phyloP scores from a whole-genome alignment of 352 stramenopile species.

The Pilasporangium apinafurcum region DNA sequence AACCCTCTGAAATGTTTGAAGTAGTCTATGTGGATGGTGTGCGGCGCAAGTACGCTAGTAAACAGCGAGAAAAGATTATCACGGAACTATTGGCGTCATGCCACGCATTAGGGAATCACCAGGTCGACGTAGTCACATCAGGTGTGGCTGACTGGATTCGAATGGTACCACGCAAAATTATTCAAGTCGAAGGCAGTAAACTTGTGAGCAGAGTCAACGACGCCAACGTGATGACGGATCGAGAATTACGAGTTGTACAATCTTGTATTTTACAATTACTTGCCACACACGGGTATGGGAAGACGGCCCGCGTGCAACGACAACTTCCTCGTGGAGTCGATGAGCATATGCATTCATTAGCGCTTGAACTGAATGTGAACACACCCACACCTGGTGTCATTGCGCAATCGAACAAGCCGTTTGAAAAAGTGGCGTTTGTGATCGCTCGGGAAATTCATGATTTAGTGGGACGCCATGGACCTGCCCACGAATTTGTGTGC shows the following conservation, averaged over 20 bases:
- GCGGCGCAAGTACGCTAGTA: conserved; percentile 56
- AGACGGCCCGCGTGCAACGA: conserved; percentile 54
- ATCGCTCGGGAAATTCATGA: conserved; percentile 68
- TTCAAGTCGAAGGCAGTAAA: conserved; percentile 57
- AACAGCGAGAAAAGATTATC: conserved; percentile 69
- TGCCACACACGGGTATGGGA: conserved; percentile 44
- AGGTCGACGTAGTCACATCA: conserved; percentile 51
- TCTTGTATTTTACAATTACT: conserved; percentile 57
- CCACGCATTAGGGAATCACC: conserved; percentile 59
- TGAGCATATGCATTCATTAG: conserved; percentile 67
- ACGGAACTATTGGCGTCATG: conserved; percentile 70
- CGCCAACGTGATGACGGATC: conserved; percentile 49
- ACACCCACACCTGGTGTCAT: conserved; percentile 66
- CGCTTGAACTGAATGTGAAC: conserved; percentile 76
- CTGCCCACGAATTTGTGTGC: conserved; percentile 53
- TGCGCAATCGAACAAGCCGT: conserved; percentile 68
- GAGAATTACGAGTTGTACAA: conserved; percentile 64
- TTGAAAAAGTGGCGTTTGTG: conserved; percentile 62
- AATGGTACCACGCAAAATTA: conserved; percentile 73
- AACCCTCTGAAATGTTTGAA: conserved; percentile 60
- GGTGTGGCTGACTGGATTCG: conserved; percentile 42
- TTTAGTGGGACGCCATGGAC: conserved; percentile 47
- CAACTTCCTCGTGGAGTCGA: conserved; percentile 61
- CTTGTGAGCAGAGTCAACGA: conserved; percentile 27
- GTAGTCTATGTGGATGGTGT: conserved; percentile 73